Evolutionary conservation across 352 stramenopile species (phyloP).

Genomic region (Globisporangium camurandrum): DNA sequence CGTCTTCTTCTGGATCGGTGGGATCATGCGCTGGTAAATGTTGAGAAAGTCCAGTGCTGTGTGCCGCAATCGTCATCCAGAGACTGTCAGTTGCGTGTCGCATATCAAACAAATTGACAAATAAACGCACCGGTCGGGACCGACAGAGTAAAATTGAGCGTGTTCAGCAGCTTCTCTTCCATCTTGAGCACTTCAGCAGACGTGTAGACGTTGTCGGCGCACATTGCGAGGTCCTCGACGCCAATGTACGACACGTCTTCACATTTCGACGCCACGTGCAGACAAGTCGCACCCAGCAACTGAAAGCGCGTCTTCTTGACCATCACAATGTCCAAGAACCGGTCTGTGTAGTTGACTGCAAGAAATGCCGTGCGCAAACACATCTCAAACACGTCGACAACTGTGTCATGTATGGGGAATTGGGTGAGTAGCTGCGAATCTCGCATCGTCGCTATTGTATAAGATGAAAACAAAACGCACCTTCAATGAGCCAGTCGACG

Average conservation of each 20-base stretch:
- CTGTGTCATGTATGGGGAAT: no score
- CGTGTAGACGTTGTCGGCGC: conserved; percentile 87
- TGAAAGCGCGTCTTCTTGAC: conserved; percentile 87
- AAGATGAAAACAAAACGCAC: conserved; percentile 18
- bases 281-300: conserved; percentile 82
- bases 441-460: no score
- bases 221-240: conserved; percentile 88
- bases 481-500: conserved; percentile 90
- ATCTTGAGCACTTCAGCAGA: conserved; percentile 87
- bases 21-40: conserved; percentile 86
- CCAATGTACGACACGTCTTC: conserved; percentile 91
- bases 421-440: no score
- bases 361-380: conserved; percentile 85
- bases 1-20: conserved; percentile 75
- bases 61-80: not conserved
- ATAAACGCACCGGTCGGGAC: conserved; percentile 69
- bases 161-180: conserved; percentile 89
- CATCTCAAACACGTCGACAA: conserved; percentile 92
- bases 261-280: conserved; percentile 88
- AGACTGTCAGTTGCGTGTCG: no score
- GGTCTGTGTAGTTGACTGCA: conserved; percentile 88
- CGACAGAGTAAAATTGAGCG: conserved; percentile 87
- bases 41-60: conserved; percentile 85
- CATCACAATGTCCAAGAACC: conserved; percentile 84
- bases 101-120: no score